A percentile compares a stretch with the other conserved stretches of the same genome.
Conservation (phyloP, 1,284 basidiomycete species). For the Rhodotorula glutinis region DNA sequence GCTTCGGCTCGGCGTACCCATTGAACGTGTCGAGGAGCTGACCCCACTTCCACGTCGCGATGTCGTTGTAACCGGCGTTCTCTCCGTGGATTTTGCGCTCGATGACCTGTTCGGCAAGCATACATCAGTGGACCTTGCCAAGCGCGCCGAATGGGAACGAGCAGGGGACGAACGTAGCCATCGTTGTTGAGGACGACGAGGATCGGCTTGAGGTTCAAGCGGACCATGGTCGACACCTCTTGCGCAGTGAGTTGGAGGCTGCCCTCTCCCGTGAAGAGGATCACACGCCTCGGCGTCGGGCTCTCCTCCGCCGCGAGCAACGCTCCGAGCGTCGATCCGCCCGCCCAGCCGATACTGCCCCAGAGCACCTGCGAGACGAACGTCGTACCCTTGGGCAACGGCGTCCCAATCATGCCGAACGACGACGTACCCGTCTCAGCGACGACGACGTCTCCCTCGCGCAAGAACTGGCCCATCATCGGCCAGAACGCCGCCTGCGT, state of each 20-base stretch:
- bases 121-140: neutral
- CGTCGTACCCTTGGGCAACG: conserved; percentile 64
- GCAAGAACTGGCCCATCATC: conserved; percentile 72
- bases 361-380: conserved; percentile 75
- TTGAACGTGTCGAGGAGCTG: conserved; percentile 40
- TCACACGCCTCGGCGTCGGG: conserved; percentile 57
- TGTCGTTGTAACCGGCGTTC: conserved; percentile 52
- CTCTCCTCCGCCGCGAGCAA: conserved; percentile 72
- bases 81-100: conserved; percentile 75
- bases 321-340: conserved; percentile 66
- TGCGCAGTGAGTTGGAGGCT: conserved; percentile 55
- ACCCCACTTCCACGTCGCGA: conserved; percentile 49
- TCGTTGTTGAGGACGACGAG: conserved; percentile 84
- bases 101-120: conserved; percentile 55
- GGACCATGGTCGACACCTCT: conserved; percentile 68
- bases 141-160: neutral
- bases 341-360: conserved; percentile 83
- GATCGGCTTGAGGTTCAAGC: conserved; percentile 65
- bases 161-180: conserved; percentile 57
- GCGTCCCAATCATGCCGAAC: conserved; percentile 73
- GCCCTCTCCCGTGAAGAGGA: conserved; percentile 82
- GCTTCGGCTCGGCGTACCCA: conserved; percentile 54
- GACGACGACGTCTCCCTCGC: conserved; percentile 61
- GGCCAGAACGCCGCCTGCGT: conserved; percentile 75
- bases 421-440: conserved; percentile 70